Evolutionary conservation across 108 stramenopile species (phyloP).

Genomic region (Ochromonas danica): DNA sequence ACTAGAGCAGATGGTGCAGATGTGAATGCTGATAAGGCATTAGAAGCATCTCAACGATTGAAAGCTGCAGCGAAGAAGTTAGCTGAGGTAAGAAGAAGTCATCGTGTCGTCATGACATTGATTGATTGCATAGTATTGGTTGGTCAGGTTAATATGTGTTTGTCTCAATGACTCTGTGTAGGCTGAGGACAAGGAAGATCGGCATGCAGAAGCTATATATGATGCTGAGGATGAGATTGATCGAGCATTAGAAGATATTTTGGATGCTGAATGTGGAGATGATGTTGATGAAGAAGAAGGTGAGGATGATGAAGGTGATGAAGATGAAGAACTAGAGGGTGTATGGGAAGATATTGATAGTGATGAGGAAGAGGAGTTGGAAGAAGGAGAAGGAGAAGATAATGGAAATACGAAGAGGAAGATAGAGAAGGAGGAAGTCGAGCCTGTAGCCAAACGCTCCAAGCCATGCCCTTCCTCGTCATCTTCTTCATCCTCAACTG

Average conservation of each 20-base stretch:
- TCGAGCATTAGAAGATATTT: neutral
- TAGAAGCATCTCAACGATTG: slow-evolving; percentile 28
- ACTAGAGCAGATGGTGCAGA: slow-evolving; percentile 54
- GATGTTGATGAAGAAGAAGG: slow-evolving; percentile 13
- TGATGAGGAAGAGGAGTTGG: slow-evolving; percentile 55
- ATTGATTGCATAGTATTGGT: too few relatives aligned
- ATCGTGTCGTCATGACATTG: too few relatives aligned
- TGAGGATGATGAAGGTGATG: neutral
- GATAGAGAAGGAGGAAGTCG: too few relatives aligned
- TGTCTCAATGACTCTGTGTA: neutral
- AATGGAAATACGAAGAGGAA: slow-evolving; percentile 31
- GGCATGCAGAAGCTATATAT: slow-evolving; percentile 39
- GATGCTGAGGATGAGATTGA: slow-evolving; percentile 37
- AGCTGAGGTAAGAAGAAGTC: slow-evolving; percentile 45
- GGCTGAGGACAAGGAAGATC: slow-evolving; percentile 17
- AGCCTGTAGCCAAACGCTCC: too few relatives aligned
- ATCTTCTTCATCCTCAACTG: neutral
- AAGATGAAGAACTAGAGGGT: neutral
- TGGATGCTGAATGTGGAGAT: neutral
- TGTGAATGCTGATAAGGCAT: slow-evolving; percentile 49
- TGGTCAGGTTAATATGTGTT: too few relatives aligned
- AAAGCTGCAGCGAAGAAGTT: slow-evolving; percentile 48
- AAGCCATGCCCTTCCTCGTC: too few relatives aligned
- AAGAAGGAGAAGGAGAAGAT: too few relatives aligned
- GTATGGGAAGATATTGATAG: slow-evolving; percentile 27